Base-by-base conservation (phyloP, 441 rosid species). In the Gossypium lobatum region DNA sequence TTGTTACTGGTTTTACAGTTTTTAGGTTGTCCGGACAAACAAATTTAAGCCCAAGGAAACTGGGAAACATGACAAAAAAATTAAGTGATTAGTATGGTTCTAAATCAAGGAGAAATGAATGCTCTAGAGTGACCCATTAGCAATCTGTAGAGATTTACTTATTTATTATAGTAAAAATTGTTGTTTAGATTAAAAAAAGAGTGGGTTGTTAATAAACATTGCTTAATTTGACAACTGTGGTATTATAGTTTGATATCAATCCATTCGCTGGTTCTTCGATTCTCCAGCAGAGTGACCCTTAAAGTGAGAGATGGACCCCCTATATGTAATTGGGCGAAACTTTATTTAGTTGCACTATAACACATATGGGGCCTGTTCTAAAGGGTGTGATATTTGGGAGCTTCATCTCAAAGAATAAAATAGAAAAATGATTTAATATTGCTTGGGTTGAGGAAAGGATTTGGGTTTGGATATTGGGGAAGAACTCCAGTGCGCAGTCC, bases 161-260 rank as follows among this genome's bases (percentile, higher is more conserved):
- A 53, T 53, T 50, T 50, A 23, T 13, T 52, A 2, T 11, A 53
- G 73, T 53, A 53, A 26, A 52, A 53, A 4, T 9, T 1, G 9
- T 23, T 11, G 4, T 11, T 45, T 45, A 45, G 14, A 45, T 11
- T 45, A 45, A 45, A 45, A 42, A 45, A 45, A 3, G 50, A 45
- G 50, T 11, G n/a, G n/a, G 50, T 11, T 46, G 71, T 66, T 23
- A 67, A 10, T 67, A 67, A 67, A n/a, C 45, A 25, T 13, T 68
- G 72, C 45, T 68, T 68, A 61, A 67, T 50, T 48, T 16, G 71
- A 25, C 45, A 25, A 21, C 28, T 67, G 52, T 67, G 16, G 14
- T 53, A 28, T 42, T 69, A 0, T 69, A 28, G 61, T 69, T 69
- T 14, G 3, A 16, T 69, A 69, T 28, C 16, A 52, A 11, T 53